Conservation (phyloP, 2,329 filamentous ascomycete species). For the Aspergillus costaricaensis region DNA sequence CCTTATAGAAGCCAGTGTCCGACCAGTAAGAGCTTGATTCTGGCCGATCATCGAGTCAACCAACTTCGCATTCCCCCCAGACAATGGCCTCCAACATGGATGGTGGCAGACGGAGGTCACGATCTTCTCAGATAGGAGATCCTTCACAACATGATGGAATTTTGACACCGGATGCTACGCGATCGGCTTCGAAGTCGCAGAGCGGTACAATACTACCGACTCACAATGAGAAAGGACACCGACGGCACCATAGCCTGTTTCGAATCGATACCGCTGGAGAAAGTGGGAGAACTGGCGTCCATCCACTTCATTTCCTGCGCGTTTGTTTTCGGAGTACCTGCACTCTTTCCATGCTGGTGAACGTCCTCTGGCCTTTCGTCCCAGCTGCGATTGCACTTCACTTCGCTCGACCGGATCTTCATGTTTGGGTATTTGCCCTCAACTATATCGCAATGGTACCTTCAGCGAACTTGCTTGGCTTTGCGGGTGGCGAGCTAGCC, state of each 20-base stretch:
- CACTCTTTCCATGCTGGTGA: constrained; percentile 64
- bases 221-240: constrained; percentile 22
- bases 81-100: not conserved
- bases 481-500: constrained; percentile 70
- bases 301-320: constrained; percentile 64
- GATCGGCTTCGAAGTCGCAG: constrained; percentile 19
- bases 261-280: constrained; percentile 56
- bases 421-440: constrained; percentile 67
- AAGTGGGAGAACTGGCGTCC: constrained; percentile 66
- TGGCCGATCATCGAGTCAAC: no score
- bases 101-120: not conserved
- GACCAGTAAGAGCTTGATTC: not conserved
- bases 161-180: constrained; percentile 11
- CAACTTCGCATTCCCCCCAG: not conserved
- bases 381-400: constrained; percentile 69
- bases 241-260: constrained; percentile 29
- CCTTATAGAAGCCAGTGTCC: not conserved
- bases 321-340: constrained; percentile 67
- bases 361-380: constrained; percentile 74
- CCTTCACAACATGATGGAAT: constrained; percentile 1
- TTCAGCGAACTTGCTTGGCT: constrained; percentile 73
- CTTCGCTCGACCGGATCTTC: constrained; percentile 56
- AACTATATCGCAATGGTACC: constrained; percentile 78
- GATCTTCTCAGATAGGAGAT: constrained; percentile 13
- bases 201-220: constrained; percentile 29